These are phyloP conservation scores for Candida peoriensis DNA, from an alignment of 805 yeast genomes.

Conservation along the genomic window DNA sequence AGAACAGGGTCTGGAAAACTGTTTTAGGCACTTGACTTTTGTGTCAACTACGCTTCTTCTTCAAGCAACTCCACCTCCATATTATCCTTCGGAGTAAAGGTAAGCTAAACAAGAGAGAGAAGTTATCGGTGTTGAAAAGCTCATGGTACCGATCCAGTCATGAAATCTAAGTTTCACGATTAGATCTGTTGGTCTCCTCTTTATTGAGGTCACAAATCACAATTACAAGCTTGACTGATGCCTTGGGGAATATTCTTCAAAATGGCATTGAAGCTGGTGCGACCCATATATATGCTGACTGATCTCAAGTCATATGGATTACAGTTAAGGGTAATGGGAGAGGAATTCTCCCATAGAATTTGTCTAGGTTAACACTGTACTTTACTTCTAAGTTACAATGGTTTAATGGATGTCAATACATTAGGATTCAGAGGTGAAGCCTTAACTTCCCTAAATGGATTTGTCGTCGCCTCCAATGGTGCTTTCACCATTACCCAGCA, in stretches of 20 bases:
- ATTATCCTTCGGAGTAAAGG: too few relatives aligned
- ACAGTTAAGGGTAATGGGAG: constrained; percentile 63
- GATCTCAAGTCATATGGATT: constrained; percentile 31
- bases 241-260: constrained; percentile 44
- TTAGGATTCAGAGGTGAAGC: constrained; percentile 79
- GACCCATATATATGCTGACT: constrained; percentile 30
- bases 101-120: too few relatives aligned
- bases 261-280: constrained; percentile 56
- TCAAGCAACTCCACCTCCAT: too few relatives aligned
- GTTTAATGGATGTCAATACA: constrained; percentile 33
- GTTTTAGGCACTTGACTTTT: too few relatives aligned
- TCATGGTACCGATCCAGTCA: too few relatives aligned
- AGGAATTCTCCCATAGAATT: constrained; percentile 53
- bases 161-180: too few relatives aligned
- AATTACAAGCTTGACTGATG: constrained; percentile 34
- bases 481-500: too few relatives aligned
- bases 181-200: constrained; percentile 6
- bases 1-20: too few relatives aligned
- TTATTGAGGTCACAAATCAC: constrained; percentile 17
- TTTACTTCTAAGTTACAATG: constrained; percentile 49
- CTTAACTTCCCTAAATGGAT: too few relatives aligned
- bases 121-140: too few relatives aligned
- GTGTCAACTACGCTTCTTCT: too few relatives aligned
- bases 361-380: constrained; percentile 45
- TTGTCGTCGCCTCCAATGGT: too few relatives aligned